Evolutionary conservation across 2,329 filamentous ascomycete genomes (phyloP), one percentile per base, ranked within the genome.

Genomic region (Phyllosticta citribraziliensis): DNA sequence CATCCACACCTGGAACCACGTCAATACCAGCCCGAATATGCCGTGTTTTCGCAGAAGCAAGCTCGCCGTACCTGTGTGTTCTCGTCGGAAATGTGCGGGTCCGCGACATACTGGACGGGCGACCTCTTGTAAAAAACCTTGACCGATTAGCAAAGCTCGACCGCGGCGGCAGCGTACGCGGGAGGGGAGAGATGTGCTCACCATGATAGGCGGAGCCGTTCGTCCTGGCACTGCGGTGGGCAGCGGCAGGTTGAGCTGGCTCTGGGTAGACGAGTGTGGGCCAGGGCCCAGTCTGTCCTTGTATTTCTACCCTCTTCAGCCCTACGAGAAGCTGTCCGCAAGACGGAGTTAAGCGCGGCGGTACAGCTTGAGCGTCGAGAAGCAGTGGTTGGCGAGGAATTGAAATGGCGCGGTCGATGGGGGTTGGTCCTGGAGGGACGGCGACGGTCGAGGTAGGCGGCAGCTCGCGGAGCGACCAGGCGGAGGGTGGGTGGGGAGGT

Each of bases 71-170:
- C 92, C 83, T 97, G 91, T 67, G 84, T 82, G 69, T 89, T 85
- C 66, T 96, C 90, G 79, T 94, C 86, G 67, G 91, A 82, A 66
- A 93, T 84, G 58, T 83, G 79, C 22, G 88, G 88, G 55, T 82
- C 81, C 56, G 88, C 82, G 66, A 92, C 79, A 72, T 91, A 88
- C 76, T 89, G 86, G 71, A 97, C 91, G 62, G 92, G 92, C 77
- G 97, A 97, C 70, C 94, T 86, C 79, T 97, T 97, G 76, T 89
- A 97, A 66, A 96, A 83, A 68, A 99, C 93, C 93, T 97, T 71
- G 57, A 58, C 24, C 10, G 56, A 62, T 73, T 60, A 74, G 68
- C 69, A 52, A n/a, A 47, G 40, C 40, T 47, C 40, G 17, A 47
- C 40, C 40, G 3, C 40, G n/a, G 40, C 40, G n/a, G 40, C 40